Evolutionary conservation across 495 filamentous ascomycete species (phyloP).

Genomic region (Xylaria longipes): DNA sequence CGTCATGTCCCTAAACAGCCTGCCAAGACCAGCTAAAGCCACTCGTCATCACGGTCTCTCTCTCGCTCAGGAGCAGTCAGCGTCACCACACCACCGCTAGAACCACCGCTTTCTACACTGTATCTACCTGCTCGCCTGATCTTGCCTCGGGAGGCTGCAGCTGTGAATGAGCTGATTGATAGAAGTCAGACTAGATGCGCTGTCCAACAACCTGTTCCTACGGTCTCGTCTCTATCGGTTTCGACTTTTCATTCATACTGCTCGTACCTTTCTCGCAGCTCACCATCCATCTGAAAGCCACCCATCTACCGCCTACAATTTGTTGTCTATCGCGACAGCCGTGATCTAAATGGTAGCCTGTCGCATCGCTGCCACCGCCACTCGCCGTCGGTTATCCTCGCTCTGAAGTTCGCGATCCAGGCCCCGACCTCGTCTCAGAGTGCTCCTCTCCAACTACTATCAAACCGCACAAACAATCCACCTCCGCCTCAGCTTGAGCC

Average conservation of each 20-base stretch:
- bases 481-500: constrained; percentile 6
- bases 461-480: background rate
- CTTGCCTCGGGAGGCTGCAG: constrained; percentile 5
- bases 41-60: constrained; percentile 2
- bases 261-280: background rate
- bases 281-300: background rate
- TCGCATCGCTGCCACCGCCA: constrained; percentile 14
- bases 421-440: background rate
- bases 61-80: constrained; percentile 3
- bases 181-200: background rate
- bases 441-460: background rate
- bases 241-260: background rate
- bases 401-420: background rate
- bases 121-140: constrained; percentile 2
- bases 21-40: background rate
- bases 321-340: constrained; percentile 14
- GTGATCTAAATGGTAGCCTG: constrained; percentile 26
- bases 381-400: constrained; percentile 7
- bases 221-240: background rate
- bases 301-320: background rate
- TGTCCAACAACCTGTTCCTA: background rate
- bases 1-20: constrained; percentile 18
- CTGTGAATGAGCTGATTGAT: constrained; percentile 10
- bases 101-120: background rate
- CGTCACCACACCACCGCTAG: constrained; percentile 4